Evolutionary conservation across 176 grass and related monocot genomes (phyloP).

Genomic region (Chrysopogon serrulatus): DNA sequence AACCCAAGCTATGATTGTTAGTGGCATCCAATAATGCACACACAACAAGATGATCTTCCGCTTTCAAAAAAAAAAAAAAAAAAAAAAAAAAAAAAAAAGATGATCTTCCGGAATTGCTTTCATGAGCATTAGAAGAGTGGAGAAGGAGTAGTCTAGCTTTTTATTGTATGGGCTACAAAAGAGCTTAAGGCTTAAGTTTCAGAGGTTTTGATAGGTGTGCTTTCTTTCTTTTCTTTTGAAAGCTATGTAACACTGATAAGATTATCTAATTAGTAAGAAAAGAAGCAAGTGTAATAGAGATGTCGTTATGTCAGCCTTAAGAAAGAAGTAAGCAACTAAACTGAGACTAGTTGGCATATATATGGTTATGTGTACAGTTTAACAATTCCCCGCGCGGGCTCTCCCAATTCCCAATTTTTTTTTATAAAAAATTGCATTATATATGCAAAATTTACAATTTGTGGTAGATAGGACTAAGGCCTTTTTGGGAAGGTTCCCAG

Average conservation of each 20-base stretch:
- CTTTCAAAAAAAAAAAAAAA: too few relatives aligned
- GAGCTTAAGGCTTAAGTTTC: slow-evolving; percentile 29
- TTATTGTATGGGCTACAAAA: neutral
- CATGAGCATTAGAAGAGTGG: slow-evolving; percentile 35
- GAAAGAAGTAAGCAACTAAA: neutral
- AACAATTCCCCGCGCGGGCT: too few relatives aligned
- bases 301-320: neutral
- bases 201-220: neutral
- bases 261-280: neutral
- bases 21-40: slow-evolving; percentile 62
- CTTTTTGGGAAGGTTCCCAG: too few relatives aligned
- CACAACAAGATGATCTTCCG: slow-evolving; percentile 51
- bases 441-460: neutral
- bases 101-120: slow-evolving; percentile 43
- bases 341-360: neutral
- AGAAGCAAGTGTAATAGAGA: neutral
- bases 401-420: neutral
- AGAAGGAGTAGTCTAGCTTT: slow-evolving; percentile 36
- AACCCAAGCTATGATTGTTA: slow-evolving; percentile 43
- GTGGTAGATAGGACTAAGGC: neutral
- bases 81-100: too few relatives aligned
- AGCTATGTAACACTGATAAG: slow-evolving; percentile 6
- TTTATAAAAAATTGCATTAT: neutral
- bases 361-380: neutral
- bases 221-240: slow-evolving; percentile 21